Evolutionary conservation across 2,329 filamentous ascomycete species (phyloP).

Genomic region (Hyphodiscus sp.): DNA sequence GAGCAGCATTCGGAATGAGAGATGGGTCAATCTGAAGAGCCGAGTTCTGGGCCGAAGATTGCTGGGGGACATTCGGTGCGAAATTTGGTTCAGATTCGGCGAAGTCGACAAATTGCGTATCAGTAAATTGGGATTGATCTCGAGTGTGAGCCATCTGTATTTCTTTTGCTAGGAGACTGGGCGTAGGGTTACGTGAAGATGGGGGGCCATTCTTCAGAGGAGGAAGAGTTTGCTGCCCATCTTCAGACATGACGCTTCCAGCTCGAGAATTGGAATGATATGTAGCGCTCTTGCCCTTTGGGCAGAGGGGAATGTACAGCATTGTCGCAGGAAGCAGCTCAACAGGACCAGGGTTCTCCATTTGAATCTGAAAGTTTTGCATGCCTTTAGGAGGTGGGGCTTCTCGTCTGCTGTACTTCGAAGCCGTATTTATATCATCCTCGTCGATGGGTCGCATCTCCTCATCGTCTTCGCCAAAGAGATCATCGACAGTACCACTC

Average conservation of each 20-base stretch:
- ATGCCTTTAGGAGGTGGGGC: conserved; percentile 11
- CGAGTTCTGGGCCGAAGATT: neutral
- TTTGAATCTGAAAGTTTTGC: conserved; percentile 30
- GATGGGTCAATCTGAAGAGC: neutral
- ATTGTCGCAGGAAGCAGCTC: conserved; percentile 35
- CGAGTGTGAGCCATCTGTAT: neutral
- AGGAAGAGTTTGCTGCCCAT: conserved; percentile 23
- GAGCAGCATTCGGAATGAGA: conserved; percentile 6
- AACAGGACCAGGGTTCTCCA: conserved; percentile 33
- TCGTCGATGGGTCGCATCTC: conserved; percentile 30
- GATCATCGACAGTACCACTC: conserved; percentile 57
- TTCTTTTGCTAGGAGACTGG: conserved; percentile 1
- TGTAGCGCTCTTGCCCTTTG: conserved; percentile 27
- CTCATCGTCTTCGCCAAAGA: conserved; percentile 54
- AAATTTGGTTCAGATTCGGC: too few species aligned
- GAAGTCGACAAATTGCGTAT: neutral
- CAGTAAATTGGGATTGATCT: neutral
- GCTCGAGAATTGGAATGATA: conserved; percentile 29
- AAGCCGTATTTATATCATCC: conserved; percentile 31
- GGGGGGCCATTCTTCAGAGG: conserved; percentile 13
- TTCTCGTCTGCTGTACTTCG: conserved; percentile 26
- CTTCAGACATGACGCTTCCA: conserved; percentile 25
- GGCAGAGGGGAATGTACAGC: conserved; percentile 23
- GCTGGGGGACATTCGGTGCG: neutral
- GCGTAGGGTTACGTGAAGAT: conserved; percentile 6